Evolutionary conservation across 805 yeast genomes (phyloP), one percentile per base, ranked within the genome.

Genomic region (Sporopachydermia lactativora): DNA sequence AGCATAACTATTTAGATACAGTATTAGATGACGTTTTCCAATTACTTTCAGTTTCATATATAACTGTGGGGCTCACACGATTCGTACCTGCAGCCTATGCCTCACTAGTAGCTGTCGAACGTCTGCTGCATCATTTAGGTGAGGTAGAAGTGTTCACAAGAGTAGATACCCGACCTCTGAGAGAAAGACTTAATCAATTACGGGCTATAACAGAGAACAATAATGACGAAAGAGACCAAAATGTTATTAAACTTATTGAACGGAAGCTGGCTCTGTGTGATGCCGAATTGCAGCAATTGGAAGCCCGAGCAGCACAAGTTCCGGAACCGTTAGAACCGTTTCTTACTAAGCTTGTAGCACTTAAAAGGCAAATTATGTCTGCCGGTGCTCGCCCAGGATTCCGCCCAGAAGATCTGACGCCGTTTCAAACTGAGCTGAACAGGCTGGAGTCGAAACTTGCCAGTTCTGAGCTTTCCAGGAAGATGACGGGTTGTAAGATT

Each of bases 51-150:
- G 66, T 92, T 40, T 81, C 92, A 48, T 84, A 88, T 58, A 73
- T 89, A 52, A 84, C 97, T 2, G 92, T 94, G 44, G 99, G 99
- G 2, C 65, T 85, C 50, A 81, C 81, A 38, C 79, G 85, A 49
- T 72, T 85, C 28, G 95, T 96, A 1, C 95, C 97, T 1, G 95
- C 96, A 3, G 83, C 95, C 1, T 92, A 82, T 60, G 89, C 95
- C 4, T 82, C 94, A 3, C 62, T 89, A 35, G 70, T 86, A 35
- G 85, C 97, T 0, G 94, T 92, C 15, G 80, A 79, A 59, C 75
- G 92, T 49, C 63, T 92, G 43, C 66, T 92, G 49, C 82, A 75
- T 47, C 97, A 89, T 60, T 63, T 89, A 45, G 72, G 75, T 47
- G 95, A 83, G 54, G 73, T 83, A 39, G 77, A 76, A 42, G 84